Percentiles rank a stretch among this genome's conserved stretches.
These are phyloP conservation scores for Lachnum nothofagi DNA, from an alignment of 2,329 filamentous ascomycete species.

Conservation along the genomic window DNA sequence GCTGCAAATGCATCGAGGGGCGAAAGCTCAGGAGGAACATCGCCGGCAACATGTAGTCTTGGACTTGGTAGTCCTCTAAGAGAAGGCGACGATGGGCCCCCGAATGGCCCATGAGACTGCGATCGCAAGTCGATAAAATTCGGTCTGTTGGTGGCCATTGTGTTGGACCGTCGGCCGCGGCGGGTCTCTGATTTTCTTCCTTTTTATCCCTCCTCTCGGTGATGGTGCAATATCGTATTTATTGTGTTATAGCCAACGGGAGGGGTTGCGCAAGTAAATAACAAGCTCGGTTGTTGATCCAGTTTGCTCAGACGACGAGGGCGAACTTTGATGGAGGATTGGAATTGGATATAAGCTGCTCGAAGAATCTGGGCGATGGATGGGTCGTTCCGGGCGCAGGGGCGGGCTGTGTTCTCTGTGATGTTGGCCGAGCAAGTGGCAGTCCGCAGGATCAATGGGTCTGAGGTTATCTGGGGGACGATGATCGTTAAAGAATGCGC, in stretches of 20 bases:
- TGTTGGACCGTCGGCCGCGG: conserved; percentile 6
- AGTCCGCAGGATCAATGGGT: no score
- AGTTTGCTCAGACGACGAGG: conserved; percentile 14
- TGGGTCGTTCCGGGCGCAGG: no score
- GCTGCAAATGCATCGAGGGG: conserved; percentile 92
- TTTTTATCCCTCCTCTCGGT: conserved; percentile 5
- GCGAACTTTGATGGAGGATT: conserved; percentile 9
- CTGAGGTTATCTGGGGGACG: no score
- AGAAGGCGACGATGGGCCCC: conserved; percentile 53
- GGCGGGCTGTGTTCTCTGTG: no score
- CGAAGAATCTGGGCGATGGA: no score
- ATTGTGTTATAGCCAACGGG: not conserved
- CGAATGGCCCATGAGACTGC: conserved; percentile 27
- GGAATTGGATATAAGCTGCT: no score
- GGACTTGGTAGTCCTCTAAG: no score
- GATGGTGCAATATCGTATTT: not conserved
- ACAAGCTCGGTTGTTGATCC: conserved; percentile 1
- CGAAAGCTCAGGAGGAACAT: conserved; percentile 82
- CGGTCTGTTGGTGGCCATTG: conserved; percentile 30
- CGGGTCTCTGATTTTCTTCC: not conserved
- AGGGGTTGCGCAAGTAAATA: conserved; percentile 2
- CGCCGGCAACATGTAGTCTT: conserved; percentile 72
- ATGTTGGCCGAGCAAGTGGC: no score
- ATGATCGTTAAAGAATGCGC: no score
- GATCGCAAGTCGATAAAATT: conserved; percentile 31